Evolutionary conservation across 768 basidiomycete genomes (phyloP).

Genomic region (Paxillus involutus): DNA sequence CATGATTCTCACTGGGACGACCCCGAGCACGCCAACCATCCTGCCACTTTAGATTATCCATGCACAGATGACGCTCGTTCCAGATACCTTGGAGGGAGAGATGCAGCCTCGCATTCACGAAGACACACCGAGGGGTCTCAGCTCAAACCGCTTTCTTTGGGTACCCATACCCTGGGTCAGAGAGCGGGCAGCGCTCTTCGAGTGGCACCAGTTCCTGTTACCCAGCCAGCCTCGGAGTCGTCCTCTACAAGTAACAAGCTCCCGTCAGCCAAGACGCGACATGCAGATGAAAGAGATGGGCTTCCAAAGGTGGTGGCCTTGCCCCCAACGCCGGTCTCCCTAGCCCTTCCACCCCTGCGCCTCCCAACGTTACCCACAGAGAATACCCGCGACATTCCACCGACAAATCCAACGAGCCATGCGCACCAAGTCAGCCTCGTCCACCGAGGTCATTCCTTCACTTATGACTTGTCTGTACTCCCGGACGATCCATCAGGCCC

Average conservation of each 20-base stretch:
- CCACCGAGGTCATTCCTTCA: slow-evolving; percentile 28
- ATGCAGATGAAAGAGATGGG: slow-evolving; percentile 5
- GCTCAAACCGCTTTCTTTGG: slow-evolving; percentile 3
- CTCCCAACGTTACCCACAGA: slow-evolving; percentile 14
- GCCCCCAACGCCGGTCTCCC: slow-evolving; percentile 10
- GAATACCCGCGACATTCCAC: not conserved
- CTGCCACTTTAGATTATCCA: not conserved
- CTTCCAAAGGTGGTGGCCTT: slow-evolving; percentile 8
- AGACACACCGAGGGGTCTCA: slow-evolving; percentile 5
- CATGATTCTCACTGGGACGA: not conserved
- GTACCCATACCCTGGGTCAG: not conserved
- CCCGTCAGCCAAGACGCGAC: not conserved
- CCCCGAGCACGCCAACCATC: not conserved
- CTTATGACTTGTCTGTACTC: slow-evolving; percentile 26
- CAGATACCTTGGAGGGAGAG: slow-evolving; percentile 7
- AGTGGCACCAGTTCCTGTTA: slow-evolving; percentile 9
- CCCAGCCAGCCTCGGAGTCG: not conserved
- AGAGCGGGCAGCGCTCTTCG: slow-evolving; percentile 10
- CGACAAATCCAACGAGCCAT: not conserved
- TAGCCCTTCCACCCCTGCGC: slow-evolving; percentile 7
- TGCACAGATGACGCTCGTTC: not conserved
- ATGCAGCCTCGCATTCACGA: slow-evolving; percentile 1
- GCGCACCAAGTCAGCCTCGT: slow-evolving; percentile 22
- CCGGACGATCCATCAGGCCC: slow-evolving; percentile 29
- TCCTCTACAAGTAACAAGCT: not conserved